phyloP scores from a whole-genome alignment of 257 asterid species.

The Gardenia jasminoides region DNA sequence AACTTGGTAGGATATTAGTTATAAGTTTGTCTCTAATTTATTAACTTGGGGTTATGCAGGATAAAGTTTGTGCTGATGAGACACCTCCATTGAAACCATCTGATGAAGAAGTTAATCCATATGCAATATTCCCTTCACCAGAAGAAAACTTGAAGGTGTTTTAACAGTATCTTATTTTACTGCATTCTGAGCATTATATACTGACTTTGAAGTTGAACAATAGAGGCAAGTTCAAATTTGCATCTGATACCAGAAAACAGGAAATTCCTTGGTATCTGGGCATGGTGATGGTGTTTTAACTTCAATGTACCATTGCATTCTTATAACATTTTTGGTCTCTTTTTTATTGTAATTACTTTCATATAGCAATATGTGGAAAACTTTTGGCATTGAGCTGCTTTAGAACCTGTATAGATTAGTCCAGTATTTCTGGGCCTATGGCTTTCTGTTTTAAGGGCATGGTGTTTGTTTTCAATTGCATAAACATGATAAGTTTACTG shows the following conservation, averaged over 20 bases:
- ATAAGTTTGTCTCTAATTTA: neutral
- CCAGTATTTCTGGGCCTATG: neutral
- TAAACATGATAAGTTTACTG: neutral
- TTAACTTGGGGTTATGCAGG: slow-evolving; percentile 37
- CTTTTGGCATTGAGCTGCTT: neutral
- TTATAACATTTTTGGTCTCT: neutral
- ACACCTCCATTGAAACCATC: slow-evolving; percentile 50
- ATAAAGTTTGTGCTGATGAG: slow-evolving; percentile 54
- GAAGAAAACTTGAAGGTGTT: slow-evolving; percentile 81
- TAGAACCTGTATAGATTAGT: neutral
- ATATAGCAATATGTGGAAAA: neutral
- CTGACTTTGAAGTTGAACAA: neutral
- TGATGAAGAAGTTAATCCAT: slow-evolving; percentile 90
- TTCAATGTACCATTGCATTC: neutral
- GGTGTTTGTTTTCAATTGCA: neutral
- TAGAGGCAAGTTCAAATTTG: neutral
- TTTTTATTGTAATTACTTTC: neutral
- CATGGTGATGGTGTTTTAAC: neutral
- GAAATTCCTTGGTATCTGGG: neutral
- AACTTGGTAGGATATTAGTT: slow-evolving; percentile 1
- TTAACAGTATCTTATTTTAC: neutral
- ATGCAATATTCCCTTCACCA: slow-evolving; percentile 74
- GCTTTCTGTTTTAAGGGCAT: neutral
- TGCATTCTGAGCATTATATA: neutral
- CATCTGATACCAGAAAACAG: neutral